Conservation (phyloP, 257 asterid genomes). For the Solanum rostratum region DNA sequence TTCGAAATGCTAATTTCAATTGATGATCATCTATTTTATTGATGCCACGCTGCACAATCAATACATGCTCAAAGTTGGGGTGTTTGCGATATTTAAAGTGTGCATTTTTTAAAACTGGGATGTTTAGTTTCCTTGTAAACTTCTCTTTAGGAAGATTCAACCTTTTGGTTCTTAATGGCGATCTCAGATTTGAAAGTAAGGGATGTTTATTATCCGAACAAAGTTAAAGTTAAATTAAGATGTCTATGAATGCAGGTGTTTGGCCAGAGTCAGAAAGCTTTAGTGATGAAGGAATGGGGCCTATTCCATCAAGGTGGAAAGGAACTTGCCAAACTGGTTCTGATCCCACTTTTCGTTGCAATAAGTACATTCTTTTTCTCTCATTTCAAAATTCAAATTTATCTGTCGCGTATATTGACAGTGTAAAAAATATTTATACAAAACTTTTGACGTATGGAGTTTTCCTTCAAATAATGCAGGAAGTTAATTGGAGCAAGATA, state of each 20-base stretch:
- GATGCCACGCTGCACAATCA: neutral
- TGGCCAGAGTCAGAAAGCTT: constrained; percentile 95
- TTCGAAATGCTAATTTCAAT: neutral
- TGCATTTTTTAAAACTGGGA: too few relatives aligned
- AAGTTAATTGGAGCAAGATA: constrained; percentile 91
- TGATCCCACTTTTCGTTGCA: constrained; percentile 65
- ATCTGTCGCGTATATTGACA: too few relatives aligned
- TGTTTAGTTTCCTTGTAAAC: neutral
- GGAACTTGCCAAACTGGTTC: constrained; percentile 61
- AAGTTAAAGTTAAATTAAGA: neutral
- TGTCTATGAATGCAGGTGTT: constrained; percentile 33
- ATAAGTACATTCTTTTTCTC: constrained; percentile 28
- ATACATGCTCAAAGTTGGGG: neutral
- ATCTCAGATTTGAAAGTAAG: neutral
- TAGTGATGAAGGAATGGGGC: constrained; percentile 54
- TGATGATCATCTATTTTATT: neutral
- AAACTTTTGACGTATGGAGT: neutral
- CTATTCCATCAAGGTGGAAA: constrained; percentile 75
- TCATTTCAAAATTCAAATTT: too few relatives aligned
- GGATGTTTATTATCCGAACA: neutral
- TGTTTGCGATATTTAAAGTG: neutral
- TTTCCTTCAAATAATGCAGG: constrained; percentile 14
- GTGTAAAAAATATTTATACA: too few relatives aligned
- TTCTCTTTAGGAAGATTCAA: neutral
- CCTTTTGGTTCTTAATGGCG: neutral